Conservation (phyloP, 2,329 filamentous ascomycete genomes). For the Trichoderma afroharzianum region DNA sequence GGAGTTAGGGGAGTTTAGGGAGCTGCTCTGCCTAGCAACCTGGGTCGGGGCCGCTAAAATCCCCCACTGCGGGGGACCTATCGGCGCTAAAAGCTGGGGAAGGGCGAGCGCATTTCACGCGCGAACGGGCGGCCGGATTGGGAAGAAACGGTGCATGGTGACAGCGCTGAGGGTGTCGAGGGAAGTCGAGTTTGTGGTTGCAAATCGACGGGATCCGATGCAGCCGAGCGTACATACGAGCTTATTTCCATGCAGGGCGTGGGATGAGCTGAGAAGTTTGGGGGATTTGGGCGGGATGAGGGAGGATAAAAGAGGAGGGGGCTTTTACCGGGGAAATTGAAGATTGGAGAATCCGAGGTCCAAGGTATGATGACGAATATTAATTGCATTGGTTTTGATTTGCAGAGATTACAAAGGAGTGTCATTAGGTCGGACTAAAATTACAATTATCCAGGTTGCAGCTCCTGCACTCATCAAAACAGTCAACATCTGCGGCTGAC, state of each 20-base stretch:
- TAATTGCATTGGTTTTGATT: neutral
- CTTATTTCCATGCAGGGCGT: neutral
- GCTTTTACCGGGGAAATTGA: neutral
- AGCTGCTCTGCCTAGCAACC: neutral
- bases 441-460: neutral
- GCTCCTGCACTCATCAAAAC: neutral
- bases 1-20: neutral
- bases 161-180: neutral
- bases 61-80: constrained; percentile 14
- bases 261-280: neutral
- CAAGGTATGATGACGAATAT: neutral
- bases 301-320: neutral
- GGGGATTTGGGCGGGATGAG: neutral
- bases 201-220: neutral
- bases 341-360: neutral
- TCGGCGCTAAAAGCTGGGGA: constrained; percentile 21
- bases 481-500: neutral
- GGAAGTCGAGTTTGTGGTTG: neutral
- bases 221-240: constrained; percentile 15
- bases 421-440: neutral
- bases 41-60: neutral
- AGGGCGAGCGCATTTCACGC: neutral
- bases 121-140: neutral
- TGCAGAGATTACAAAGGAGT: neutral
- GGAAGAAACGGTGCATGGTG: neutral